A percentile compares a stretch with the other conserved stretches of the same genome.
These are phyloP conservation scores for Tilletia indica DNA, from an alignment of 1,284 basidiomycete genomes.

Conservation along the genomic window DNA sequence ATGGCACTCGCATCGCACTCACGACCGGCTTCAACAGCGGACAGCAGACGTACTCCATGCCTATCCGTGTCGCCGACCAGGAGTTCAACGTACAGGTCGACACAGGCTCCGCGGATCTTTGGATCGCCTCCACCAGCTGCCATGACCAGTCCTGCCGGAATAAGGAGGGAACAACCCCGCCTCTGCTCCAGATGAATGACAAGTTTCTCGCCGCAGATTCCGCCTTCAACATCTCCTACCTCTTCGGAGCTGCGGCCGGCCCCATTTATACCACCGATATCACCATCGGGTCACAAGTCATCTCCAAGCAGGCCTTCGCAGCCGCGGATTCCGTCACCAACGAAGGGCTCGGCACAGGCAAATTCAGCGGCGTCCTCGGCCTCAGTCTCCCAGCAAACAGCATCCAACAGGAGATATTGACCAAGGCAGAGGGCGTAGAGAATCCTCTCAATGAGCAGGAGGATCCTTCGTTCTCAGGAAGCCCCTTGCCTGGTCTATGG, in stretches of 20 bases:
- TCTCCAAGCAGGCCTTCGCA: slow-evolving; percentile 36
- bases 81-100: slow-evolving; percentile 41
- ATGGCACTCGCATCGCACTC: slow-evolving; percentile 39
- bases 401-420: slow-evolving; percentile 38
- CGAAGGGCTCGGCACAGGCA: slow-evolving; percentile 40
- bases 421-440: slow-evolving; percentile 31
- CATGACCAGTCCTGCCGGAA: slow-evolving; percentile 31
- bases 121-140: slow-evolving; percentile 43
- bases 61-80: slow-evolving; percentile 36
- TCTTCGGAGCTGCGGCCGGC: slow-evolving; percentile 38
- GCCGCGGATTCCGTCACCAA: slow-evolving; percentile 32
- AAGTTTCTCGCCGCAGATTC: slow-evolving; percentile 31
- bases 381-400: slow-evolving; percentile 43
- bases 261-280: slow-evolving; percentile 35
- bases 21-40: slow-evolving; percentile 33
- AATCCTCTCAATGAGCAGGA: slow-evolving; percentile 28
- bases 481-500: slow-evolving; percentile 44
- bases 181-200: slow-evolving; percentile 32
- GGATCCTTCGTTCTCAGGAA: slow-evolving; percentile 32
- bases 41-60: slow-evolving; percentile 42
- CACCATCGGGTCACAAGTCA: slow-evolving; percentile 29
- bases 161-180: slow-evolving; percentile 24
- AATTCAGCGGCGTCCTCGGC: slow-evolving; percentile 43
- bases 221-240: slow-evolving; percentile 40
- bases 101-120: slow-evolving; percentile 44